These are phyloP conservation scores for Cyclostephanos tholiformis DNA, from an alignment of 108 stramenopile genomes.

Conservation along the genomic window DNA sequence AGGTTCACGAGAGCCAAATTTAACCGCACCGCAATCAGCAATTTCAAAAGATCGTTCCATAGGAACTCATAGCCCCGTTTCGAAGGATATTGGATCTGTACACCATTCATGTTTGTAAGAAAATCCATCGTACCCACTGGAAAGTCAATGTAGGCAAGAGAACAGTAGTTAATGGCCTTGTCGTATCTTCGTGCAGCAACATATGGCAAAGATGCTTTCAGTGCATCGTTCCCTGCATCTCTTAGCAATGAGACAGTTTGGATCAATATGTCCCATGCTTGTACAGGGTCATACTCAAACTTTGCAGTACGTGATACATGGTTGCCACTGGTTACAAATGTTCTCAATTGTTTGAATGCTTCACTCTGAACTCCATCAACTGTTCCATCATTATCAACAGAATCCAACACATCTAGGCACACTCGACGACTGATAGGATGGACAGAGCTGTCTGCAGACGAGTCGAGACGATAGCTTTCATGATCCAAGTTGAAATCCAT, in stretches of 20 bases:
- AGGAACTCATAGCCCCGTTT: constrained; percentile 41
- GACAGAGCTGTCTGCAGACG: constrained; percentile 16
- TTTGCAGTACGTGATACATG: neutral
- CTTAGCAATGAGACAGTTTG: constrained; percentile 62
- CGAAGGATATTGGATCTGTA: constrained; percentile 24
- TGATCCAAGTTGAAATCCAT: constrained; percentile 51
- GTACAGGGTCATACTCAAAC: constrained; percentile 8
- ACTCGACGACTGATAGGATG: constrained; percentile 21
- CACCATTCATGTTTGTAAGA: constrained; percentile 42
- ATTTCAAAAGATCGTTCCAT: constrained; percentile 60
- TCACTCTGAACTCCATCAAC: constrained; percentile 15
- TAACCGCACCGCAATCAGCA: constrained; percentile 60
- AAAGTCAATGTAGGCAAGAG: constrained; percentile 59
- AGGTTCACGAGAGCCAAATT: constrained; percentile 47
- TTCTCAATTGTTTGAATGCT: neutral
- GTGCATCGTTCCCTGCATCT: constrained; percentile 74
- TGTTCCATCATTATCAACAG: neutral
- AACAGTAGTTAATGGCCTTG: constrained; percentile 76
- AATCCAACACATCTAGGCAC: neutral
- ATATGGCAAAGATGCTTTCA: constrained; percentile 46
- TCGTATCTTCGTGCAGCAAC: constrained; percentile 73
- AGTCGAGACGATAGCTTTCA: constrained; percentile 44
- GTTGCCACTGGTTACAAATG: constrained; percentile 12
- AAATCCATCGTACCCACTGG: constrained; percentile 36
- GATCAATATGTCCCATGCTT: constrained; percentile 52